These are phyloP conservation scores for Fragaria nilgerrensis DNA, from an alignment of 306 rosid genomes.

Conservation along the genomic window DNA sequence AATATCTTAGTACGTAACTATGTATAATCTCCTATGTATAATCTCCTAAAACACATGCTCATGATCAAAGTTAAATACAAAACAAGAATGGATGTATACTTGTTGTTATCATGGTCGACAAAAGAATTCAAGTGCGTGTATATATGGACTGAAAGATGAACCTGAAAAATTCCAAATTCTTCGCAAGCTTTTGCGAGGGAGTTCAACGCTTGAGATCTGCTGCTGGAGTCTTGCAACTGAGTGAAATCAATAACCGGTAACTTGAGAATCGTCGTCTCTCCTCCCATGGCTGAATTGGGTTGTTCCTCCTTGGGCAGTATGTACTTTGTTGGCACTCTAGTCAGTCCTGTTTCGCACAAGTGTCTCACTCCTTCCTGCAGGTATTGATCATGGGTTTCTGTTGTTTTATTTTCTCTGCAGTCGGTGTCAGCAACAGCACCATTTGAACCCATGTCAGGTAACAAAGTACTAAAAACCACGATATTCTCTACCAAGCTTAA, in stretches of 20 bases:
- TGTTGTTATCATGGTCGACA: neutral
- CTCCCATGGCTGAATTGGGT: constrained; percentile 1
- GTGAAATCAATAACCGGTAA: constrained; percentile 29
- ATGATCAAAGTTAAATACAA: neutral
- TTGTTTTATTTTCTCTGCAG: neutral
- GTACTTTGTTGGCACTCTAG: constrained; percentile 24
- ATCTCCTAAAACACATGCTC: neutral
- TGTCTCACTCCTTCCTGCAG: constrained; percentile 31
- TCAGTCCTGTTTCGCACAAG: constrained; percentile 20
- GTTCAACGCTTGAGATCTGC: neutral
- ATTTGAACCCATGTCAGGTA: constrained; percentile 1
- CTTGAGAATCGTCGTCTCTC: constrained; percentile 4
- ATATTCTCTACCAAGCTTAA: too few relatives aligned
- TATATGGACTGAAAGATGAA: neutral
- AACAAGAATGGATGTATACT: neutral
- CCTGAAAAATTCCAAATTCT: constrained; percentile 33
- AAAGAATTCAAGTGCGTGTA: neutral
- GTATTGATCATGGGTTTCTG: constrained; percentile 10
- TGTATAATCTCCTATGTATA: neutral
- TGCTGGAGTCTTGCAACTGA: constrained; percentile 19
- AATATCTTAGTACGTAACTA: neutral
- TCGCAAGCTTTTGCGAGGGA: constrained; percentile 27
- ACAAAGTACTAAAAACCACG: too few relatives aligned
- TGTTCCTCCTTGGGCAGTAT: constrained; percentile 24
- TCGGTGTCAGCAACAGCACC: neutral